Evolutionary conservation across 1,284 basidiomycete genomes (phyloP), one percentile per base, ranked within the genome.

Genomic region (Pyrrhoderma lamaoense): DNA sequence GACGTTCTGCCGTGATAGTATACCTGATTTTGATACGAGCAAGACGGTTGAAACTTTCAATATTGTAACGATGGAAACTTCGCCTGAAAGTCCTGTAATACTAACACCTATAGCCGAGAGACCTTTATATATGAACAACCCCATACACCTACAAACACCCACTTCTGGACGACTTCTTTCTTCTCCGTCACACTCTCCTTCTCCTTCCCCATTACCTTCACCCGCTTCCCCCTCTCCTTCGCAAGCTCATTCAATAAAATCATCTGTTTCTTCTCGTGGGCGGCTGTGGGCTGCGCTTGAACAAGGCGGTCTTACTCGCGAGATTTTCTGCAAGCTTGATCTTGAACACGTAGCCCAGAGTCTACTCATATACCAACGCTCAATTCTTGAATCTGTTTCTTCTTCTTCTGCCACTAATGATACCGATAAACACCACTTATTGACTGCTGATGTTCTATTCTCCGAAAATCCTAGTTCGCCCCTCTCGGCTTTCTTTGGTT

Each of bases 251-350:
- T 46, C 54, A 19, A 44, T 39, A 9, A 52, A 47, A 36, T 54
- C 53, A 25, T 45, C 47, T 53, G 11, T 31, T 5, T 56, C 51
- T 45, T 47, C 51, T 53, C 64, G 58, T 45, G 64, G 58, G 39
- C 59, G 52, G 19, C 62, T 63, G 43, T 80, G 80, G 72, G 59
- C 65, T 1, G 66, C 70, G 16, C 66, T 88, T 11, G 73, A 79
- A 19, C 71, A 74, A 40, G 80, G 81, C 55, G 84, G 85, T 1
- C 69, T 89, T n/a, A 80, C 83, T n/a, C 70, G 80, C 21, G 80
- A 84, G 37, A 69, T 83, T 2, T 69, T 88, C 37, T 66, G 81
- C 9, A 61, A 71, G 31, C 65, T 86, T 14, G 82, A 85, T 55
- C 71, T 76, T 3, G 69, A 75, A 40, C 58, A 80, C 11, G 62